Evolutionary conservation across 1,284 basidiomycete genomes (phyloP).

Genomic region (Austroboletus niveus): DNA sequence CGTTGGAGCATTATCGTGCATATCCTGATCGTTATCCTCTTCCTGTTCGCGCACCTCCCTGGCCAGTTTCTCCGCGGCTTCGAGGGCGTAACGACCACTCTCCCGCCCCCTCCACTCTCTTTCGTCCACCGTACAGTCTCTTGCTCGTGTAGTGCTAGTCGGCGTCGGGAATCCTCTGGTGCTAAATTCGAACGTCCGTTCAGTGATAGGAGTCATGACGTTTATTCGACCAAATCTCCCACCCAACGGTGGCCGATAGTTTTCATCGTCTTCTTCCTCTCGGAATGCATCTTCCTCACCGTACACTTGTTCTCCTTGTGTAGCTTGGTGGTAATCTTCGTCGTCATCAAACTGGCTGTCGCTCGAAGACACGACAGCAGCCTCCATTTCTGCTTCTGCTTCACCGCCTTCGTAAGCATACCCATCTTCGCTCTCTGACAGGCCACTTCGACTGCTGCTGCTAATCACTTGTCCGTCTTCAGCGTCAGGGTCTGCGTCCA

Average conservation of each 20-base stretch:
- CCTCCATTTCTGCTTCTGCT: conserved; percentile 30
- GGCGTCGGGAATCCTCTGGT: conserved; percentile 44
- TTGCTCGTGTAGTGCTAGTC: conserved; percentile 20
- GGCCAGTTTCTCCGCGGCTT: conserved; percentile 54
- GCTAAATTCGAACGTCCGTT: conserved; percentile 85
- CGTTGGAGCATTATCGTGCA: conserved; percentile 30
- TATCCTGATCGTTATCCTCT: conserved; percentile 20
- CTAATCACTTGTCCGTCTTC: conserved; percentile 27
- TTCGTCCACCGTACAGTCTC: conserved; percentile 29
- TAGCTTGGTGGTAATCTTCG: conserved; percentile 30
- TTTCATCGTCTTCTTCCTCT: conserved; percentile 32
- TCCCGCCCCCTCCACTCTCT: conserved; percentile 21
- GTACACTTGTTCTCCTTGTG: conserved; percentile 16
- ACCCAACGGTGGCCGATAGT: conserved; percentile 53
- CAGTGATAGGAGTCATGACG: conserved; percentile 94
- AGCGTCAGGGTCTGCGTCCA: conserved; percentile 25
- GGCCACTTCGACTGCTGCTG: conserved; percentile 29
- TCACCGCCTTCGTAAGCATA: conserved; percentile 30
- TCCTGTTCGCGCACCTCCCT: conserved; percentile 44
- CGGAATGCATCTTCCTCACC: conserved; percentile 23
- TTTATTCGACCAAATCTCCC: conserved; percentile 77
- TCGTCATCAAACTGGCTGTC: conserved; percentile 36
- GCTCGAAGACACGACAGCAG: conserved; percentile 32
- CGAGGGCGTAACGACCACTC: conserved; percentile 47
- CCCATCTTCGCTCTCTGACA: conserved; percentile 35